A percentile compares a stretch with the other conserved stretches of the same genome.
These are phyloP conservation scores for Penicillium flavigenum DNA, from an alignment of 495 filamentous ascomycete species.

Conservation along the genomic window DNA sequence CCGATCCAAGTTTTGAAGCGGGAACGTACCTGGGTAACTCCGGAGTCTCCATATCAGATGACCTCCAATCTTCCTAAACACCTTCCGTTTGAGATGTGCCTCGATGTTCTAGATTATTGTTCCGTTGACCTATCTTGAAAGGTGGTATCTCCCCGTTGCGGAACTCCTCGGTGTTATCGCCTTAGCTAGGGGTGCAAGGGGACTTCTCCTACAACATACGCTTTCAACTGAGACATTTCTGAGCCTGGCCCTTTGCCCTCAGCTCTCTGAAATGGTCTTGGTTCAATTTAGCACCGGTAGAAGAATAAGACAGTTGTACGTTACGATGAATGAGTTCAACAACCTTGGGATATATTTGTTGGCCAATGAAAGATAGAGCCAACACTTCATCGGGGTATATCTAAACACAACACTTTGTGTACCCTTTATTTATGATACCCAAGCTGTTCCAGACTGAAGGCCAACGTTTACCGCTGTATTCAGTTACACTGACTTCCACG, in stretches of 20 bases:
- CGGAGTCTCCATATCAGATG: background rate
- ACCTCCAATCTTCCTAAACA: background rate
- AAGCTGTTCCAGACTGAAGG: background rate
- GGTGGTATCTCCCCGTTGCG: background rate
- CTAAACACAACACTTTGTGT: background rate
- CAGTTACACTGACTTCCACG: slow-evolving; percentile 2
- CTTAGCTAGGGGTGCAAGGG: background rate
- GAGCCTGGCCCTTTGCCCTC: background rate
- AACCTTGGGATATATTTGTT: background rate
- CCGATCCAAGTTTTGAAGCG: background rate
- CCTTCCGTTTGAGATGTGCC: background rate
- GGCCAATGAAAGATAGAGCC: background rate
- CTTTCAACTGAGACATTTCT: background rate
- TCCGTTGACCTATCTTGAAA: background rate
- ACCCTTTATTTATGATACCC: background rate
- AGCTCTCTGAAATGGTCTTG: background rate
- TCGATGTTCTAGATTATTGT: background rate
- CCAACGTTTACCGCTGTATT: background rate
- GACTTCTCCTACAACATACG: background rate
- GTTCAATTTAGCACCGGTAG: background rate
- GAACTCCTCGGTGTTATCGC: background rate
- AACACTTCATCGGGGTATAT: background rate
- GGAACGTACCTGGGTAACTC: too few species aligned
- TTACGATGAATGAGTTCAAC: background rate
- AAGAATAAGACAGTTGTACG: background rate